phyloP scores from a whole-genome alignment of 768 basidiomycete genomes.

The Lactarius indigo region DNA sequence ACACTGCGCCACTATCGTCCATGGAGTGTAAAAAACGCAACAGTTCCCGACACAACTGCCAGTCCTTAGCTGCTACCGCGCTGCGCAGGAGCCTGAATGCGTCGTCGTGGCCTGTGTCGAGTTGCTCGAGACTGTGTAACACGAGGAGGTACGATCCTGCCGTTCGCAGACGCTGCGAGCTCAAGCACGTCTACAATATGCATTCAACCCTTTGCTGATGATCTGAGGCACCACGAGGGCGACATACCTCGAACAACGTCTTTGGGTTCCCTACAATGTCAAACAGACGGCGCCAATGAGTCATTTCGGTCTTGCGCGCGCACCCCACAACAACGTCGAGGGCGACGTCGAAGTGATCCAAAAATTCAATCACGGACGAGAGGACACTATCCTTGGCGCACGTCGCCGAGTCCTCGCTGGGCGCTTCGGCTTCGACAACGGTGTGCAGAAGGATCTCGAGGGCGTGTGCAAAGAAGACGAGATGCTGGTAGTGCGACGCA shows the following conservation, averaged over 20 bases:
- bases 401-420: slow-evolving; percentile 23
- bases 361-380: slow-evolving; percentile 74
- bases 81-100: slow-evolving; percentile 74
- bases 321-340: slow-evolving; percentile 94
- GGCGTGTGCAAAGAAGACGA: slow-evolving; percentile 91
- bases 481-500: slow-evolving; percentile 79
- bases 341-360: slow-evolving; percentile 90
- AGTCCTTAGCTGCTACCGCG: slow-evolving; percentile 77
- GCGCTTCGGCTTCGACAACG: slow-evolving; percentile 82
- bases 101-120: slow-evolving; percentile 75
- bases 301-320: slow-evolving; percentile 93
- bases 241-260: slow-evolving; percentile 77
- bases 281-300: slow-evolving; percentile 86
- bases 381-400: slow-evolving; percentile 38
- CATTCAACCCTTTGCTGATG: background rate
- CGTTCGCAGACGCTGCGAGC: slow-evolving; percentile 70
- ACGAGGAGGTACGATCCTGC: slow-evolving; percentile 93
- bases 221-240: background rate
- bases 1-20: slow-evolving; percentile 76
- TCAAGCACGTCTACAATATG: slow-evolving; percentile 61
- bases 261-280: slow-evolving; percentile 88
- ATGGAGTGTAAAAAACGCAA: slow-evolving; percentile 90
- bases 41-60: slow-evolving; percentile 88
- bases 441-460: slow-evolving; percentile 93
- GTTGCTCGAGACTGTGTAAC: slow-evolving; percentile 87